Base-by-base conservation (phyloP, 1,139 yeast species). In the Hansenula anomala region DNA sequence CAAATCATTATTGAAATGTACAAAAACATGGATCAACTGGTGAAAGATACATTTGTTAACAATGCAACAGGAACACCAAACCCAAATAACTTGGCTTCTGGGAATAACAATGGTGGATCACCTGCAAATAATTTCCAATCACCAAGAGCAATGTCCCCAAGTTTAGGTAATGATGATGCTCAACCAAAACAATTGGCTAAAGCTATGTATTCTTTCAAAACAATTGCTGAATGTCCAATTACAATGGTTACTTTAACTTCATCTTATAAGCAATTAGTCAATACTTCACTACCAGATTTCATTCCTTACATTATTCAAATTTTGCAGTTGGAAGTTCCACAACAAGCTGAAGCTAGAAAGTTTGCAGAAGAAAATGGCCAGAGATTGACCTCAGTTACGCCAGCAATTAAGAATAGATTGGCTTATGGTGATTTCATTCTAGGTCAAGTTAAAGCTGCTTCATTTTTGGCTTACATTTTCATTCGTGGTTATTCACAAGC, bases 381-480 rank as follows among this genome's bases (percentile, higher is more conserved):
- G 43, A 63, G 71, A 37, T 69, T 71, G 40, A 74, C 80, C 0
- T 66, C 76, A 0, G 69, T 72, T 19, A 69, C 81, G 2, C 85
- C 94, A 2, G 75, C 77, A n/a, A 83, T 92, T 46, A 76, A 75
- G 41, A 87, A 87, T 55, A 73, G 96, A 51, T 72, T 79, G 16
- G 83, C 87, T 0, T 92, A 83, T 61, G 86, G 94, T 45, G 98
- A 94, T 51, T 87, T 92, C 54, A 80, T 92, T 16, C 67, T 87
- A 30, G 94, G 96, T n/a, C 99, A 94, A 61, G 96, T 94, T 30
- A 94, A 94, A 59, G 96, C 97, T 1, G 94, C 96, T 39, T 88
- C 97, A 0, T 92, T 94, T 51, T 68, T 94, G 55, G 97, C 98
- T 0, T 94, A 90, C 59, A 89, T 90, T 2, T 81, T 83, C 48